phyloP scores from a whole-genome alignment of 1,284 basidiomycete genomes.

The Sanghuangporus sanghuang region DNA sequence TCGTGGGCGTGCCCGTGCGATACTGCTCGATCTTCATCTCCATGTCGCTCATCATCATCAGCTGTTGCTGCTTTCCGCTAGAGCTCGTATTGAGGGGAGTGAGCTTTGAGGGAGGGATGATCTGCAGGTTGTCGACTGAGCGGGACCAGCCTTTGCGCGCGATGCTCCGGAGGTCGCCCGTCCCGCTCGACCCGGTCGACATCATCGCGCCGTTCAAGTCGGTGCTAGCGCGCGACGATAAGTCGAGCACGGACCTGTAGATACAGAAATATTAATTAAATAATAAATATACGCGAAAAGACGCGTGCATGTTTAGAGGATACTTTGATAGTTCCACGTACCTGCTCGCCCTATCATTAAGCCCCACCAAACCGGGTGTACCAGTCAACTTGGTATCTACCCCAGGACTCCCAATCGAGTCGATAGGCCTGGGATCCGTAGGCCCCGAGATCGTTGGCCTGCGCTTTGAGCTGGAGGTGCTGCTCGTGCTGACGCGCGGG shows the following conservation, averaged over 20 bases:
- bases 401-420: conserved; percentile 31
- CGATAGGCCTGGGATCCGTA: conserved; percentile 72
- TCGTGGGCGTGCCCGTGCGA: conserved; percentile 34
- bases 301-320: not conserved
- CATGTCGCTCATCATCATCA: conserved; percentile 28
- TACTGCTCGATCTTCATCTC: conserved; percentile 61
- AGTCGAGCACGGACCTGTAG: conserved; percentile 61
- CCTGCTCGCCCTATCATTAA: conserved; percentile 41
- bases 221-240: conserved; percentile 45
- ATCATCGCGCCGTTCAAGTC: conserved; percentile 38
- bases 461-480: conserved; percentile 29
- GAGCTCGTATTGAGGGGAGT: conserved; percentile 37
- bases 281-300: not conserved
- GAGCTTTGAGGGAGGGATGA: conserved; percentile 37
- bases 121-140: conserved; percentile 72
- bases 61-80: too few relatives aligned
- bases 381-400: conserved; percentile 20
- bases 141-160: conserved; percentile 70
- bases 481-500: conserved; percentile 49
- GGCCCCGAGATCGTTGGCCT: conserved; percentile 78
- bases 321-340: conserved; percentile 28
- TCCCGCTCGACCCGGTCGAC: conserved; percentile 29
- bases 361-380: conserved; percentile 20
- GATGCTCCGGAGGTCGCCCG: conserved; percentile 63
- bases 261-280: not conserved